These are phyloP conservation scores for Amphibolis antarctica DNA, from an alignment of 106 monocot species.

Conservation along the genomic window DNA sequence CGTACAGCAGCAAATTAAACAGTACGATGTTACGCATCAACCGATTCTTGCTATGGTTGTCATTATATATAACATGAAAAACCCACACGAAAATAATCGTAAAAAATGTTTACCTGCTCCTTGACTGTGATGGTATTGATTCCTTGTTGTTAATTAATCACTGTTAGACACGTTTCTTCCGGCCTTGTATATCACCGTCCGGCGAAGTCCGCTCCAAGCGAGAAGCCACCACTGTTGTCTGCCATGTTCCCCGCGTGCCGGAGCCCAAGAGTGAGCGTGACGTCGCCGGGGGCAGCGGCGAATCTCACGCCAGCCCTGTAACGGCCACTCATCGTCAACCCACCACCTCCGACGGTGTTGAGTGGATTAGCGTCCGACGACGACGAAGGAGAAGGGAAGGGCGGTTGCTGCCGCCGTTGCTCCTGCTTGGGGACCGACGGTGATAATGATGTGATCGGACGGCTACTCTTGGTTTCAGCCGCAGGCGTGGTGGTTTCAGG, in stretches of 20 bases:
- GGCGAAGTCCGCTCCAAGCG: conserved; percentile 11
- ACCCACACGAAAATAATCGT: too few relatives aligned
- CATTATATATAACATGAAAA: too few relatives aligned
- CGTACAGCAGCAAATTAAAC: too few relatives aligned
- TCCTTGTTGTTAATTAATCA: too few relatives aligned
- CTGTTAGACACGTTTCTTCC: too few relatives aligned
- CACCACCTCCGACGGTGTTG: not conserved
- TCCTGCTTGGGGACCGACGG: not conserved
- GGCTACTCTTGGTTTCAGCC: not conserved
- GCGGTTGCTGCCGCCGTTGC: not conserved
- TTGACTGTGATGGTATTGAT: too few relatives aligned
- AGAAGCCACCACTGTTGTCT: conserved; percentile 23
- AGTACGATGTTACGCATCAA: too few relatives aligned
- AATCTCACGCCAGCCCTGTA: conserved; percentile 17
- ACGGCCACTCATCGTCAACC: not conserved
- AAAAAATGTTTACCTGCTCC: too few relatives aligned
- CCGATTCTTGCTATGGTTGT: too few relatives aligned
- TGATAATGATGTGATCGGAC: not conserved
- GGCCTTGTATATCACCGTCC: too few relatives aligned
- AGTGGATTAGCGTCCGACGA: not conserved
- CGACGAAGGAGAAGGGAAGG: conserved; percentile 1
- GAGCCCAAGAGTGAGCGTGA: conserved; percentile 88
- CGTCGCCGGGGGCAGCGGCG: conserved; percentile 56
- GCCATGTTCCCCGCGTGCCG: conserved; percentile 48
- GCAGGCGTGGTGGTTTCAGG: conserved; percentile 9